Evolutionary conservation across 2,329 filamentous ascomycete species (phyloP).

Genomic region (Fusarium keratoplasticum): DNA sequence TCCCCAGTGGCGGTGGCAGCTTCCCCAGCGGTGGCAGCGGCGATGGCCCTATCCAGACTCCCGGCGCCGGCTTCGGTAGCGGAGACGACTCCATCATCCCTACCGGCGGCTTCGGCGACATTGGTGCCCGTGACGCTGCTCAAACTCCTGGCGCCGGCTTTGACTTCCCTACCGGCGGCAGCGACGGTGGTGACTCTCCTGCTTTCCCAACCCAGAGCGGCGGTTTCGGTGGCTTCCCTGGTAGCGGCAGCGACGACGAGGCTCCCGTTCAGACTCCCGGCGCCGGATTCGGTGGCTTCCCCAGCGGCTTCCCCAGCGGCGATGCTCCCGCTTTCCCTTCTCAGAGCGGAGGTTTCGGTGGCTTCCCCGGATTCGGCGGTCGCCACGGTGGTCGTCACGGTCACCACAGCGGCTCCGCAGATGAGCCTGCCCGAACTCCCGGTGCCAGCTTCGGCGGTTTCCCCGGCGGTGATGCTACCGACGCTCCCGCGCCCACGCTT

Average conservation of each 20-base stretch:
- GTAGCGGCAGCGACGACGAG: background rate
- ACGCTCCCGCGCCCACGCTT: slow-evolving; percentile 18
- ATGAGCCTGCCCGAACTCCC: slow-evolving; percentile 1
- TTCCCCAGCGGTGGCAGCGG: background rate
- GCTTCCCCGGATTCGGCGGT: slow-evolving; percentile 7
- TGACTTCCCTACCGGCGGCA: background rate
- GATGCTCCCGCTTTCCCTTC: slow-evolving; percentile 3
- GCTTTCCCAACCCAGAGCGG: background rate
- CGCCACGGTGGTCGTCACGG: background rate
- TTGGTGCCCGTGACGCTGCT: background rate
- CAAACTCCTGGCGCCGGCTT: slow-evolving; percentile 11
- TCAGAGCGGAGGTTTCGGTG: slow-evolving; percentile 8
- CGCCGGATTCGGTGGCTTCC: background rate
- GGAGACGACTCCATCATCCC: background rate
- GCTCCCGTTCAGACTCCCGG: slow-evolving; percentile 6
- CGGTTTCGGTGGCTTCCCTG: background rate
- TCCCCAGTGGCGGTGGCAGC: background rate
- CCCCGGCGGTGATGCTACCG: background rate
- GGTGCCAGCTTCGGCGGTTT: background rate
- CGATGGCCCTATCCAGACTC: slow-evolving; percentile 2
- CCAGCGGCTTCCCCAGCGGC: background rate
- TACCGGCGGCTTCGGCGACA: background rate
- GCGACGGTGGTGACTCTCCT: background rate
- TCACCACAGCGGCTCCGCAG: background rate
- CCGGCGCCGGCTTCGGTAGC: background rate